These are phyloP conservation scores for Agaricus blazei DNA, from an alignment of 768 basidiomycete genomes.

Conservation along the genomic window DNA sequence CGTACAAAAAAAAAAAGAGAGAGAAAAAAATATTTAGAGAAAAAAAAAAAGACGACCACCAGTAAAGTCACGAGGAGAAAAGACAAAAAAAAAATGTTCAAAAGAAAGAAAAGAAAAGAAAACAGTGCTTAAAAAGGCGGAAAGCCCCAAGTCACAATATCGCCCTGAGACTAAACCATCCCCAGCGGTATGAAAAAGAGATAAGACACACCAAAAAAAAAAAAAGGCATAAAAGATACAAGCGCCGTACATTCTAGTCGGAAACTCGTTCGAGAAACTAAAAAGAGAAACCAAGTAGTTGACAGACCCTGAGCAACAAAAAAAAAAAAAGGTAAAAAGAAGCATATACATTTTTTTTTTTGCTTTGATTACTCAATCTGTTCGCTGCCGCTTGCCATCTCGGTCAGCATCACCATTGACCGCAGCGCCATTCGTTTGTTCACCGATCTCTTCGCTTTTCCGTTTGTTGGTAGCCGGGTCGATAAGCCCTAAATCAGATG, in stretches of 20 bases:
- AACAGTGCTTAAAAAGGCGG: no score
- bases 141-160: no score
- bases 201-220: slow-evolving; percentile 1
- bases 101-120: neutral
- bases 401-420: slow-evolving; percentile 21
- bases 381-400: slow-evolving; percentile 37
- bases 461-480: slow-evolving; percentile 20
- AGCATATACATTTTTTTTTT: neutral
- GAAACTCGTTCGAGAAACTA: neutral
- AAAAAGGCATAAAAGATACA: neutral
- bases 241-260: slow-evolving; percentile 4
- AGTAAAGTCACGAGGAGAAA: no score
- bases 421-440: slow-evolving; percentile 21
- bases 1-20: no score
- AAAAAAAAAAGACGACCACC: no score
- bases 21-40: no score
- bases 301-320: neutral
- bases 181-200: neutral
- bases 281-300: neutral
- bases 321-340: neutral
- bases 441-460: slow-evolving; percentile 35
- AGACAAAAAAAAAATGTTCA: no score
- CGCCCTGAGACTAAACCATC: neutral
- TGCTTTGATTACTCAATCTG: slow-evolving; percentile 23
- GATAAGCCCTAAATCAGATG: slow-evolving; percentile 6